Conservation (phyloP, 2,329 filamentous ascomycete species). For the Pseudogymnoascus sp. region DNA sequence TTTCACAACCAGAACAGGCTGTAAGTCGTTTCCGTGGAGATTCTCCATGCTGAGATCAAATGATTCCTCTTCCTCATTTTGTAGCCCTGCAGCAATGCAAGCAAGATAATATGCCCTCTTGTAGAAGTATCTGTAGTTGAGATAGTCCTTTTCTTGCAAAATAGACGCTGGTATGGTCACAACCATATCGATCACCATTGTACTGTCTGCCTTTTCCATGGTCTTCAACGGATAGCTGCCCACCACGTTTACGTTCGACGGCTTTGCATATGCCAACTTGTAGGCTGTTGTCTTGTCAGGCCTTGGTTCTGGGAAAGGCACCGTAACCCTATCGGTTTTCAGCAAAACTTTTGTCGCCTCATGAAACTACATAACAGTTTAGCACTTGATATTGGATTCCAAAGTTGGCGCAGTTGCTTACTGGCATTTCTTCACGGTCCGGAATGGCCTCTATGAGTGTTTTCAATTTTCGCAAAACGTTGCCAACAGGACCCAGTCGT, state of each 20-base stretch:
- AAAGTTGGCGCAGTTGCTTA: constrained; percentile 19
- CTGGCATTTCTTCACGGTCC: constrained; percentile 37
- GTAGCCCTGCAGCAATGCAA: constrained; percentile 64
- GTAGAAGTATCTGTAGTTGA: constrained; percentile 89
- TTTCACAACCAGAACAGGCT: constrained; percentile 53
- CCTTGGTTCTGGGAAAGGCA: constrained; percentile 77
- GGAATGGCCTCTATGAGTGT: constrained; percentile 47
- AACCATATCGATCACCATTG: constrained; percentile 67
- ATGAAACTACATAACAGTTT: constrained; percentile 41
- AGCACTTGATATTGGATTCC: background rate
- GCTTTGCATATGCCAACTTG: constrained; percentile 69
- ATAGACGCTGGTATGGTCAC: constrained; percentile 72
- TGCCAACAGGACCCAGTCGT: constrained; percentile 43
- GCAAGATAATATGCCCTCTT: constrained; percentile 88
- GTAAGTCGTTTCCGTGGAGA: constrained; percentile 64
- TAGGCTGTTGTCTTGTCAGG: constrained; percentile 71
- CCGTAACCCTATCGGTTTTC: constrained; percentile 55
- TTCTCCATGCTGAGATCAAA: constrained; percentile 55
- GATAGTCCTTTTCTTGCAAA: constrained; percentile 91
- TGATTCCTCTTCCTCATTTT: constrained; percentile 42
- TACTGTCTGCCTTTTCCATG: constrained; percentile 54
- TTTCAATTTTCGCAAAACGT: constrained; percentile 45
- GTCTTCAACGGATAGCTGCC: constrained; percentile 78
- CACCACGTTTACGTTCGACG: constrained; percentile 72
- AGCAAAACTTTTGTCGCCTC: constrained; percentile 62